Evolutionary conservation across 495 filamentous ascomycete species (phyloP).

Genomic region (Lindgomyces ingoldianus): DNA sequence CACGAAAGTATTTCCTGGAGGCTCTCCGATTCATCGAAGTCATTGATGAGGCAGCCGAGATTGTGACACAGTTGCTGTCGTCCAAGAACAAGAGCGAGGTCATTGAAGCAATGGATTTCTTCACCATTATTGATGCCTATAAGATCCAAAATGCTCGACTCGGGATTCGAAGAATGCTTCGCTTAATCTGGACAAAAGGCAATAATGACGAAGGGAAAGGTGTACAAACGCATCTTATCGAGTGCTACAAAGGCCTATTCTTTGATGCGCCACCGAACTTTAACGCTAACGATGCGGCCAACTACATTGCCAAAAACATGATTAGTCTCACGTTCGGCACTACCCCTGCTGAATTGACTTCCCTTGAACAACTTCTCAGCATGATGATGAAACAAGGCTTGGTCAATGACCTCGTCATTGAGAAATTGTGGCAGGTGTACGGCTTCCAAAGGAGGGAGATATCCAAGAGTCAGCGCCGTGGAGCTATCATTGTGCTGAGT

Average conservation of each 20-base stretch:
- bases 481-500: slow-evolving; percentile 92
- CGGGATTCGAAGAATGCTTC: slow-evolving; percentile 91
- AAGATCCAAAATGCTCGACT: slow-evolving; percentile 85
- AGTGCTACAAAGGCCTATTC: slow-evolving; percentile 93
- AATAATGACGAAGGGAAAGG: slow-evolving; percentile 99
- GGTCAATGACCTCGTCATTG: slow-evolving; percentile 80
- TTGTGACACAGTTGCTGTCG: slow-evolving; percentile 81
- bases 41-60: slow-evolving; percentile 74
- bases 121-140: slow-evolving; percentile 90
- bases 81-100: slow-evolving; percentile 97
- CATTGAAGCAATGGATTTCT: slow-evolving; percentile 99
- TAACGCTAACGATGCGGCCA: slow-evolving; percentile 85
- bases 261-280: slow-evolving; percentile 91
- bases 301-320: slow-evolving; percentile 97
- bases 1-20: slow-evolving; percentile 83
- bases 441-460: slow-evolving; percentile 91
- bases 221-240: slow-evolving; percentile 93
- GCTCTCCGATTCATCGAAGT: slow-evolving; percentile 93
- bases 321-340: slow-evolving; percentile 96
- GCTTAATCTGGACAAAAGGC: slow-evolving; percentile 98
- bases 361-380: slow-evolving; percentile 87
- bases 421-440: slow-evolving; percentile 97
- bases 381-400: slow-evolving; percentile 96
- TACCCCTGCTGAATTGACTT: slow-evolving; percentile 90
- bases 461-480: slow-evolving; percentile 85